Evolutionary conservation across 2,329 filamentous ascomycete species (phyloP).

Genomic region (Microdochium trichocladiopsis): DNA sequence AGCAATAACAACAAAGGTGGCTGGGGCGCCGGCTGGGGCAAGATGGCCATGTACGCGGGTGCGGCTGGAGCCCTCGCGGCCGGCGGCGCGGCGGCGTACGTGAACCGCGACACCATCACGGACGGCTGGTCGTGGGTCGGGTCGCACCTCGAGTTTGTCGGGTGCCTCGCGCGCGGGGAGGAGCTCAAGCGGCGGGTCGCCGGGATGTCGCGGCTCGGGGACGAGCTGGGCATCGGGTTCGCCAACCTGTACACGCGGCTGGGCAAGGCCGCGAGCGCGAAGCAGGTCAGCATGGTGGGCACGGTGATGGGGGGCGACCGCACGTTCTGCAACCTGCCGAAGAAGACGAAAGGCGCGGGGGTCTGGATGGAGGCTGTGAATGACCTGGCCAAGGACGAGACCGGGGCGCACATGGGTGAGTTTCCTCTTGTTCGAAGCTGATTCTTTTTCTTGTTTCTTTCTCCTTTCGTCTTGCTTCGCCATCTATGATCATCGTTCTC

Average conservation of each 20-base stretch:
- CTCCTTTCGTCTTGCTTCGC: no score
- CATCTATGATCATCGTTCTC: no score
- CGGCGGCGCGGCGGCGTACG: constrained; percentile 77
- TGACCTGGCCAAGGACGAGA: constrained; percentile 72
- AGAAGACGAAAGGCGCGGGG: constrained; percentile 35
- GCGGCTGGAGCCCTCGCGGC: constrained; percentile 77
- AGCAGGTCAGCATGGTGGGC: constrained; percentile 44
- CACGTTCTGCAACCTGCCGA: constrained; percentile 83
- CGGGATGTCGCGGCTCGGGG: constrained; percentile 57
- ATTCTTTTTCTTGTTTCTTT: background rate
- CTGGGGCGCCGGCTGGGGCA: constrained; percentile 74
- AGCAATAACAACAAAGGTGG: constrained; percentile 17
- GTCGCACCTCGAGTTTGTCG: constrained; percentile 90
- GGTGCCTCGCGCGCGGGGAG: constrained; percentile 76
- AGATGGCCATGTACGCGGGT: constrained; percentile 78
- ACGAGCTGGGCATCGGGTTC: constrained; percentile 66
- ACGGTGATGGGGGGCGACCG: constrained; percentile 61
- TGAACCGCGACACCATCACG: constrained; percentile 73
- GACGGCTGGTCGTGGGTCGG: constrained; percentile 75
- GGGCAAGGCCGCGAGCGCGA: constrained; percentile 56
- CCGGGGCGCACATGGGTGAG: constrained; percentile 68
- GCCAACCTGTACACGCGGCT: constrained; percentile 83
- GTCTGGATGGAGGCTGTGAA: constrained; percentile 70
- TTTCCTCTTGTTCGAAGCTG: constrained; percentile 7
- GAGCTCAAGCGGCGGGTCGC: constrained; percentile 70